A percentile compares a stretch with the other conserved stretches of the same genome.
These are phyloP conservation scores for Theobroma cacao DNA, from an alignment of 345 rosid genomes.

Conservation along the genomic window DNA sequence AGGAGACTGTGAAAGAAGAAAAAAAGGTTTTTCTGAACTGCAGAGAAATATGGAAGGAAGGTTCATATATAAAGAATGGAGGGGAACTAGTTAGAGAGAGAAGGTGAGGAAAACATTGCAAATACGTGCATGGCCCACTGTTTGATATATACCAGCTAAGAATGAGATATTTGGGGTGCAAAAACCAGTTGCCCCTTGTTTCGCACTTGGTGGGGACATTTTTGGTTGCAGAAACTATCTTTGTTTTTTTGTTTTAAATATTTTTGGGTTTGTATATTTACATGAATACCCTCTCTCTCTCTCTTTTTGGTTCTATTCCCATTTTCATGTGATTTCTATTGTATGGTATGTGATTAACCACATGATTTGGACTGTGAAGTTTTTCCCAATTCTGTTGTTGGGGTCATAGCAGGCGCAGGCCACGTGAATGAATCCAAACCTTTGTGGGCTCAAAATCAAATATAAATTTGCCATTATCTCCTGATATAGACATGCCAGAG, in stretches of 20 bases:
- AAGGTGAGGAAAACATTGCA: background rate
- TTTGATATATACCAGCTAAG: slow-evolving; percentile 65
- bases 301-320: too few species aligned
- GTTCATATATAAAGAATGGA: slow-evolving; percentile 33
- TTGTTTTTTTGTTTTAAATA: background rate
- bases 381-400: background rate
- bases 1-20: slow-evolving; percentile 3
- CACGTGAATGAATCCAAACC: slow-evolving; percentile 13
- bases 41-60: slow-evolving; percentile 31
- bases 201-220: slow-evolving; percentile 11
- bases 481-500: background rate
- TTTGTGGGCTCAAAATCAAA: slow-evolving; percentile 1
- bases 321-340: background rate
- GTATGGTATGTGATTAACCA: background rate
- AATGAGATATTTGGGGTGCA: slow-evolving; percentile 24
- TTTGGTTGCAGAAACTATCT: background rate
- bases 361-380: background rate
- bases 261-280: background rate
- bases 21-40: slow-evolving; percentile 1
- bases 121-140: slow-evolving; percentile 52
- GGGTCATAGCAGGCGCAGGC: slow-evolving; percentile 7
- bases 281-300: background rate
- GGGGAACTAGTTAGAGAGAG: background rate
- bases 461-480: background rate
- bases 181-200: slow-evolving; percentile 26